Conservation (phyloP, 2,329 filamentous ascomycete species). For the Colletotrichum costaricense region DNA sequence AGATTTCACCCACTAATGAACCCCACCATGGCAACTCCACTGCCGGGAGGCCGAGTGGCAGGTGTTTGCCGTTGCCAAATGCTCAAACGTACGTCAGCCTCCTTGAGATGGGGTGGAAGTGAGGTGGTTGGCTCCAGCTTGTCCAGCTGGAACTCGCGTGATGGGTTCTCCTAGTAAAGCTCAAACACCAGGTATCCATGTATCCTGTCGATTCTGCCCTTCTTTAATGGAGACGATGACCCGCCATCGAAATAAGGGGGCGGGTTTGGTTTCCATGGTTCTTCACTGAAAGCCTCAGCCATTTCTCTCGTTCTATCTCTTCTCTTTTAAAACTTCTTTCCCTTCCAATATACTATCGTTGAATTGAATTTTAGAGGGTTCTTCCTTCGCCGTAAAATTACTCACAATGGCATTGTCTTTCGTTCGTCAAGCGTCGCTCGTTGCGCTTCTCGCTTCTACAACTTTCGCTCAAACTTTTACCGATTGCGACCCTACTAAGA, state of each 20-base stretch:
- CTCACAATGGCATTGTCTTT: constrained; percentile 30
- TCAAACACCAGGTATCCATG: constrained; percentile 29
- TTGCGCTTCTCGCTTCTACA: constrained; percentile 29
- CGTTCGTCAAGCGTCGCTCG: constrained; percentile 34
- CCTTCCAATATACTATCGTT: constrained; percentile 1
- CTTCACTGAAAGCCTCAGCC: constrained; percentile 3
- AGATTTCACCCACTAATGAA: background rate
- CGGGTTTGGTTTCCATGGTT: constrained; percentile 11
- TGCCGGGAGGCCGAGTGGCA: background rate
- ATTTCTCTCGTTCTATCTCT: background rate
- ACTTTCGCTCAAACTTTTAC: constrained; percentile 32
- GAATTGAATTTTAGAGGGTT: background rate
- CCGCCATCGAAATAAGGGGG: constrained; percentile 27
- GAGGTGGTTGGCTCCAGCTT: background rate
- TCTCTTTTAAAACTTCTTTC: background rate
- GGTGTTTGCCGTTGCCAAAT: constrained; percentile 3
- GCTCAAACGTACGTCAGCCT: constrained; percentile 36
- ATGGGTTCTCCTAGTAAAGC: constrained; percentile 13
- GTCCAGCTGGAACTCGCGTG: background rate
- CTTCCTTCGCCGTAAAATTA: constrained; percentile 5
- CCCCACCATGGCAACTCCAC: constrained; percentile 13
- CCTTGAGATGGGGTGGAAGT: constrained; percentile 6
- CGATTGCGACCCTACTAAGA: constrained; percentile 34
- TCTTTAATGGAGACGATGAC: constrained; percentile 28
- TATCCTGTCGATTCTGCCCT: constrained; percentile 1